These are phyloP conservation scores for Salvia rosmarinus DNA, from an alignment of 257 asterid genomes.

Conservation along the genomic window DNA sequence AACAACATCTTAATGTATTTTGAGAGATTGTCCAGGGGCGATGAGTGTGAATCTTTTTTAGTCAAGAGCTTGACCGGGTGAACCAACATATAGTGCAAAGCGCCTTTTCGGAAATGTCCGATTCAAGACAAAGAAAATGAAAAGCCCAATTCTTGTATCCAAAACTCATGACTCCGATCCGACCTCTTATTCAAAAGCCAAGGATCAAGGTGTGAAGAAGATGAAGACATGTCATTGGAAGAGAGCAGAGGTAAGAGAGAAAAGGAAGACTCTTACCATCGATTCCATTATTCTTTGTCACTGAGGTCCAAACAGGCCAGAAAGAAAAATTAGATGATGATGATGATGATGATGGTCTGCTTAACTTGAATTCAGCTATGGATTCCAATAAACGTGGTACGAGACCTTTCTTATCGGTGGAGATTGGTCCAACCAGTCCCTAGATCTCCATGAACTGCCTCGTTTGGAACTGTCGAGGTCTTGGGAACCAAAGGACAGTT, in stretches of 20 bases:
- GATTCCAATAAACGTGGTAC: too few relatives aligned
- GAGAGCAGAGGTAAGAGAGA: slow-evolving; percentile 4
- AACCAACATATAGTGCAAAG: not conserved
- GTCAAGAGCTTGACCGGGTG: not conserved
- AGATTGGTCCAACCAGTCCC: not conserved
- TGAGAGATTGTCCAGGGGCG: not conserved
- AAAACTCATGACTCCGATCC: not conserved
- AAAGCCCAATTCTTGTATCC: not conserved
- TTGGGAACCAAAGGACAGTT: not conserved
- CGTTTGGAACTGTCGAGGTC: not conserved
- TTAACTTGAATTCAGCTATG: too few relatives aligned
- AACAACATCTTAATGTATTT: too few relatives aligned
- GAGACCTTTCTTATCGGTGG: too few relatives aligned
- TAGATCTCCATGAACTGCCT: not conserved
- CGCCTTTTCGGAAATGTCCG: not conserved
- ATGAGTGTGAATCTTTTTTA: not conserved
- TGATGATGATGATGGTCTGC: too few relatives aligned
- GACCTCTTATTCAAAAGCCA: not conserved
- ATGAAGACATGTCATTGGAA: slow-evolving; percentile 14
- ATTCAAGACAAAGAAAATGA: not conserved
- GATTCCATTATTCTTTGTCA: slow-evolving; percentile 14
- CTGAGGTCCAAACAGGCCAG: not conserved
- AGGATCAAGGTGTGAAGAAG: not conserved
- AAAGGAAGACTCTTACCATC: slow-evolving; percentile 15
- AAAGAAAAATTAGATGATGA: too few relatives aligned